phyloP scores from a whole-genome alignment of 2,329 filamentous ascomycete genomes.

The Akanthomyces lecanii region DNA sequence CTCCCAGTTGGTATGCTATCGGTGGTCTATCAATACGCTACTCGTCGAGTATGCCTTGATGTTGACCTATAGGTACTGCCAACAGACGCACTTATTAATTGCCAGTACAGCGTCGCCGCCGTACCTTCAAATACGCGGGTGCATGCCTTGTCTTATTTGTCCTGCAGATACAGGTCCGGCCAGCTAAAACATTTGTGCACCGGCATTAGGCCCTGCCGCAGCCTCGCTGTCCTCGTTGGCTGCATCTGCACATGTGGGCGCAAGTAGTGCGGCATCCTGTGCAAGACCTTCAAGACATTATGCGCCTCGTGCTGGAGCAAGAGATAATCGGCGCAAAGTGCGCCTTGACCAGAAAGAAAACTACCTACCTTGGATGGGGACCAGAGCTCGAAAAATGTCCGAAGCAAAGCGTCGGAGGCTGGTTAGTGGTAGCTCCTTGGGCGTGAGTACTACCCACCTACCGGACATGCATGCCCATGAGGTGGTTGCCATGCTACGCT shows the following conservation, averaged over 20 bases:
- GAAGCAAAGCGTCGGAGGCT: not conserved
- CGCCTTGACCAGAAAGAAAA: not conserved
- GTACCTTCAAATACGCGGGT: not conserved
- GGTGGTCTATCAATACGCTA: not conserved
- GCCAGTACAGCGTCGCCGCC: no score
- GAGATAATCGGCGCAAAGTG: not conserved
- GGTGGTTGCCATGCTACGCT: not conserved
- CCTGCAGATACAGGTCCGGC: conserved; percentile 5
- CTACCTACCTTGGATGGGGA: not conserved
- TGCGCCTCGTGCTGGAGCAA: not conserved
- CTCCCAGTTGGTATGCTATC: not conserved
- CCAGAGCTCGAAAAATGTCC: not conserved
- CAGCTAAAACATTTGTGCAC: not conserved
- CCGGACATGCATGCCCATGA: not conserved
- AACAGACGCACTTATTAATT: no score
- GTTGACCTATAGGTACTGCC: not conserved
- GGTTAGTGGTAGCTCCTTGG: not conserved
- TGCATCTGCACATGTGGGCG: not conserved
- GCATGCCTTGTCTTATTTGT: conserved; percentile 5
- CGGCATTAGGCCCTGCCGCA: conserved; percentile 4
- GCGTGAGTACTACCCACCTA: not conserved
- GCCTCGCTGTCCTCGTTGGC: conserved; percentile 6
- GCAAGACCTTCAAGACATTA: conserved; percentile 4
- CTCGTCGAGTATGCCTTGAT: not conserved
- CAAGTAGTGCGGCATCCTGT: not conserved